Evolutionary conservation across 306 rosid genomes (phyloP), one percentile per base, ranked within the genome.

Genomic region (Trichosanthes cucumerina): DNA sequence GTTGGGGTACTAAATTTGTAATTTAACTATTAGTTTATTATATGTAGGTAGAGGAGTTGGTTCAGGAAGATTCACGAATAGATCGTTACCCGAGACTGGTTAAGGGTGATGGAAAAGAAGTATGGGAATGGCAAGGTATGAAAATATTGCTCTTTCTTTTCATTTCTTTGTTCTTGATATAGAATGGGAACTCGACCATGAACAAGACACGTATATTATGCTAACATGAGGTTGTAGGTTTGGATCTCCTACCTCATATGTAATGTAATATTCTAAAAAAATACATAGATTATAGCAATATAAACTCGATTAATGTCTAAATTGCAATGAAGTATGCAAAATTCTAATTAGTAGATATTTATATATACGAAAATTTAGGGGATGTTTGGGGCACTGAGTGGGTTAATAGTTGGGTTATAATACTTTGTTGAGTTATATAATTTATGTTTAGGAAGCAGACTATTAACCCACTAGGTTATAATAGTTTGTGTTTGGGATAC

Each of bases 51-150:
- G 98, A 92, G 81, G 95, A 92, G 78, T 86, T 94, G 86, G 90
- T 94, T 85, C 95, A 88, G 81, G 95, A 90, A 86, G 98, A 94
- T 81, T 92, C 97, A 53, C 90, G 94, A 23, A 83, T 94, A 77
- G 97, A 94, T 84, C 82, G 96, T 39, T 92, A 88, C 85, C 98
- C 95, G 6, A 92, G 87, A 87, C 78, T 90, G 85, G 95, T 94
- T 79, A 94, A 92, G 86, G 98, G 96, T 31, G 98, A 94, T 86
- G 88, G 93, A 18, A 94, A 86, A 88, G 95, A 86, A 76, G 96
- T 92, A 44, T 94, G 98, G 98, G 98, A 94, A 83, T 94, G 97
- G 97, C 91, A 88, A 86, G 89, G 89, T 86, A 80, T 23, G 49
- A 76, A 41, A 53, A 58, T 50, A 19, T 18, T 15, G 49, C 13